phyloP scores from a whole-genome alignment of 352 stramenopile species.

The Globisporangium abappressorium region DNA sequence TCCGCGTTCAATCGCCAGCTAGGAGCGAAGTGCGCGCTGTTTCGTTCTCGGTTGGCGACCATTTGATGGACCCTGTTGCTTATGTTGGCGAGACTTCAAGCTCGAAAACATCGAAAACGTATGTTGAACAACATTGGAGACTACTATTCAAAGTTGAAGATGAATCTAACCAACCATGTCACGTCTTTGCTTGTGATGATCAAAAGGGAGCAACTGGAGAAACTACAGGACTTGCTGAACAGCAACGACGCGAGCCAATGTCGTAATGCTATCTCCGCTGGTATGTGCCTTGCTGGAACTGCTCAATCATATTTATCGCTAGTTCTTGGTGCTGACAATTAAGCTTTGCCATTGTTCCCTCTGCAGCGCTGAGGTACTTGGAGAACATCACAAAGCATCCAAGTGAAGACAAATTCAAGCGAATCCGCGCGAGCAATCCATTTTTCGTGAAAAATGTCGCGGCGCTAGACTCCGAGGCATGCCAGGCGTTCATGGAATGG shows the following conservation, averaged over 20 bases:
- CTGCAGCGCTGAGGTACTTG: constrained; percentile 53
- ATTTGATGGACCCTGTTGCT: constrained; percentile 50
- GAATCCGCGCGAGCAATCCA: constrained; percentile 70
- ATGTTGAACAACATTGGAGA: background rate
- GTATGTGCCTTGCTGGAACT: constrained; percentile 15
- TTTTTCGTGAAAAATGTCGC: constrained; percentile 62
- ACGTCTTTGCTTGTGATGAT: constrained; percentile 3
- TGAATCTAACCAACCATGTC: background rate
- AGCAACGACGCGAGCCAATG: constrained; percentile 15
- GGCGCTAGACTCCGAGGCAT: constrained; percentile 4
- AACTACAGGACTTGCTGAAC: constrained; percentile 22
- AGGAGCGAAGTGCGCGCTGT: constrained; percentile 59
- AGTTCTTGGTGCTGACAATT: background rate
- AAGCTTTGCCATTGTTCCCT: background rate
- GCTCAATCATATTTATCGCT: background rate
- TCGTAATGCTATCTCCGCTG: constrained; percentile 31
- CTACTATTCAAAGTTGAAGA: background rate
- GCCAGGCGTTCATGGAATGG: constrained; percentile 38
- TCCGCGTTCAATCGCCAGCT: constrained; percentile 30
- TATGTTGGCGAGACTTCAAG: constrained; percentile 36
- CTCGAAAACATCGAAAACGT: constrained; percentile 1
- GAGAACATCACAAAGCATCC: constrained; percentile 59
- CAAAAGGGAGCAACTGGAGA: constrained; percentile 24
- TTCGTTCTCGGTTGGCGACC: constrained; percentile 57
- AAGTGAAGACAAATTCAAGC: constrained; percentile 59